Evolutionary conservation across 352 stramenopile species (phyloP), one percentile per base, ranked within the genome.

Genomic region (Globisporangium nagaii): DNA sequence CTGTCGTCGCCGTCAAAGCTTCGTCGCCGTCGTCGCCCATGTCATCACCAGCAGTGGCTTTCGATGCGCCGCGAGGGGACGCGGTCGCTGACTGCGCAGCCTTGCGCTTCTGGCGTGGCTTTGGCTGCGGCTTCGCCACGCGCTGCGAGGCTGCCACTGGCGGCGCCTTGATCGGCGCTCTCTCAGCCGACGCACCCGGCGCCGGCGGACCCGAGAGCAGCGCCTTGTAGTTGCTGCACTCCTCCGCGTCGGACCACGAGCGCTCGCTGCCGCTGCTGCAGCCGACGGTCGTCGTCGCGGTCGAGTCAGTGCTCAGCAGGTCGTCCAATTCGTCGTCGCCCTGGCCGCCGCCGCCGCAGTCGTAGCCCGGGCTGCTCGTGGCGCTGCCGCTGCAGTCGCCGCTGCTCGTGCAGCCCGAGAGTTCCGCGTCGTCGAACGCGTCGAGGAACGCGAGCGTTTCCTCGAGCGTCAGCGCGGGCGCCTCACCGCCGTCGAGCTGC

Each of bases 401-500:
- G 36, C 24, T 30, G 35, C 39, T 34, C n/a, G 49, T 37, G 35
- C 25, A 34, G 37, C 28, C 27, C 11, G 35, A 20, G 36, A 22
- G 24, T 6, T 34, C 24, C 24, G 41, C 19, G 36, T 42, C 28
- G 19, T 48, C 53, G 43, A 60, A 60, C 34, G 43, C 35, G 10
- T 60, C 53, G 53, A 60, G 44, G 43, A 60, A 60, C 43, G 53
- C 53, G 53, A 60, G 53, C 34, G 53, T 60, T 35, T 60, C 53
- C 43, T 60, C 53, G 31, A 60, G 53, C 42, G 53, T 53, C 35
- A 60, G 44, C 34, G 35, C 53, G 2, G 44, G 53, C 24, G 34
- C 5, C 11, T 53, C 53, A n/a, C n/a, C n/a, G 17, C 27, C 34
- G 15, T 60, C 53, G 7, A 60, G 25, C 43, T 53, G 50, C 37